A percentile compares a stretch with the other conserved stretches of the same genome.
These are phyloP conservation scores for Avena sativa DNA, from an alignment of 176 grass and related monocot genomes.

Conservation along the genomic window DNA sequence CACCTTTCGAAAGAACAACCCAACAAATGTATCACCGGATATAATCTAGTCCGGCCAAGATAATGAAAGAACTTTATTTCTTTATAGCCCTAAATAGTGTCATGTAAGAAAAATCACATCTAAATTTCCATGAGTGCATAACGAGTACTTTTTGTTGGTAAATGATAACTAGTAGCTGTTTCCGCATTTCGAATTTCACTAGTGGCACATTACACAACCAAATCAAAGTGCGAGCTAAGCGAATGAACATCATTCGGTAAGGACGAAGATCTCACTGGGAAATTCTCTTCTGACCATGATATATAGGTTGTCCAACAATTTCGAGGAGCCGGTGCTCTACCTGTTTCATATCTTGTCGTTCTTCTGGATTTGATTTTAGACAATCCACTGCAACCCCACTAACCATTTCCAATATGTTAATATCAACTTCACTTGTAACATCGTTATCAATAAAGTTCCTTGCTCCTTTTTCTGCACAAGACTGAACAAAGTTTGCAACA, in stretches of 20 bases:
- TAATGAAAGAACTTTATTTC: too few species aligned
- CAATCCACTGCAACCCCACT: background rate
- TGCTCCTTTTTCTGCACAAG: background rate
- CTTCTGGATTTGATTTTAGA: constrained; percentile 1
- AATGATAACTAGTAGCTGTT: too few species aligned
- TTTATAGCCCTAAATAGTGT: too few species aligned
- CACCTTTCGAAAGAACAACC: too few species aligned
- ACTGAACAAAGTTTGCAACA: background rate
- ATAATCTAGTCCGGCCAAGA: too few species aligned
- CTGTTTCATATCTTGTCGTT: background rate
- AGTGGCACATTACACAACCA: background rate
- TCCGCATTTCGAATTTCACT: background rate
- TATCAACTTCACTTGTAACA: background rate
- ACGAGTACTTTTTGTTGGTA: background rate
- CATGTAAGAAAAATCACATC: too few species aligned
- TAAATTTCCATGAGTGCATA: background rate
- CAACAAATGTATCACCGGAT: too few species aligned
- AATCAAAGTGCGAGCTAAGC: background rate
- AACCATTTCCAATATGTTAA: background rate
- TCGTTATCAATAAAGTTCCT: background rate
- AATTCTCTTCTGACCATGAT: background rate
- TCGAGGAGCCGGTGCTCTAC: background rate
- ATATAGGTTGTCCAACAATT: background rate
- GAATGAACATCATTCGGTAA: too few species aligned
- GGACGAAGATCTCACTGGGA: too few species aligned